Percentiles rank a stretch among this genome's conserved stretches.
phyloP scores from a whole-genome alignment of 2,329 filamentous ascomycete species.

The Calonectria crousiana region DNA sequence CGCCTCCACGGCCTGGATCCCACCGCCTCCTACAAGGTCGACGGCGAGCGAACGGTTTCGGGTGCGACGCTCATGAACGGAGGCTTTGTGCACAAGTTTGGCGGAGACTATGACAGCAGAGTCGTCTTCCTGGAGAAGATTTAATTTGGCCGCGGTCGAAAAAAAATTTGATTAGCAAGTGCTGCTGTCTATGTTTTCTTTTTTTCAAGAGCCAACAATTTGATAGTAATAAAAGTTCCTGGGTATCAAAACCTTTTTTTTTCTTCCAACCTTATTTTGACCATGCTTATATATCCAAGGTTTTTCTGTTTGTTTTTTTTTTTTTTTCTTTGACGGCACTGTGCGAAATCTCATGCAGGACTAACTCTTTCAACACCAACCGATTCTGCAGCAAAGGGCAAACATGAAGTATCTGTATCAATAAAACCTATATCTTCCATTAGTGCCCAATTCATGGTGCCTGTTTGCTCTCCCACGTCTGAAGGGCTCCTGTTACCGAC shows the following conservation, averaged over 20 bases:
- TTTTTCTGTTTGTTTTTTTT: neutral
- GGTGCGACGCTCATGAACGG: slow-evolving; percentile 73
- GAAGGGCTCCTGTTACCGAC: slow-evolving; percentile 29
- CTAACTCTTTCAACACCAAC: neutral
- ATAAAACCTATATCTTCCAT: neutral
- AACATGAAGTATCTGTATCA: neutral
- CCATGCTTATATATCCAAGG: neutral
- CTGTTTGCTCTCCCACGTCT: neutral
- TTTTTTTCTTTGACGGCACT: neutral
- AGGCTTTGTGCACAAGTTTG: slow-evolving; percentile 66
- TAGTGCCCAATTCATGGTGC: neutral
- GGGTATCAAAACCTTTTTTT: neutral
- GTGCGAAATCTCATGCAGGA: neutral
- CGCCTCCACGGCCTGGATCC: slow-evolving; percentile 69
- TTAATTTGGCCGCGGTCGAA: neutral
- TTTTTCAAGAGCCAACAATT: neutral
- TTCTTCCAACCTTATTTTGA: neutral
- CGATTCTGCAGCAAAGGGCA: neutral
- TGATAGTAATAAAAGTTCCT: neutral
- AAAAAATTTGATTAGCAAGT: neutral
- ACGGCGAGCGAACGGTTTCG: slow-evolving; percentile 64
- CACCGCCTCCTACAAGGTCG: slow-evolving; percentile 63
- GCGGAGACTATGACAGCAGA: slow-evolving; percentile 68
- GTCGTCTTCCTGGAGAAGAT: slow-evolving; percentile 65
- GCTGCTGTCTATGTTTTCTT: too few relatives aligned